phyloP scores from a whole-genome alignment of 257 asterid genomes.

The Eucommia ulmoides region DNA sequence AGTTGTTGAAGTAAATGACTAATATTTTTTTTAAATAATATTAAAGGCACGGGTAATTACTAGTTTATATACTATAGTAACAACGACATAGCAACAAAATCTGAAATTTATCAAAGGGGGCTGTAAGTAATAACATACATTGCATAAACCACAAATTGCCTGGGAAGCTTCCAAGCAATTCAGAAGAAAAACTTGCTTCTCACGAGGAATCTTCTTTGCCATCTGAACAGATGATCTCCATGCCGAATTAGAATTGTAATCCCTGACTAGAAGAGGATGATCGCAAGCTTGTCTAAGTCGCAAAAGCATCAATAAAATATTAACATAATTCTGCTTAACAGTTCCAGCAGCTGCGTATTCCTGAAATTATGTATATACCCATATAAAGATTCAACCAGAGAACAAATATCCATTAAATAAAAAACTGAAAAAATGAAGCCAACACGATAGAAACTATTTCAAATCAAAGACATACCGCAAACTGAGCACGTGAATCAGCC shows the following conservation, averaged over 20 bases:
- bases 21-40: no score
- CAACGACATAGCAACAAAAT: slow-evolving; percentile 3
- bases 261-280: slow-evolving; percentile 93
- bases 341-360: slow-evolving; percentile 98
- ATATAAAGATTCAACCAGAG: no score
- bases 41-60: no score
- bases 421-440: slow-evolving; percentile 7
- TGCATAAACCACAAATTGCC: slow-evolving; percentile 89
- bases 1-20: no score
- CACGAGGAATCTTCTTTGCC: slow-evolving; percentile 71
- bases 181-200: slow-evolving; percentile 50
- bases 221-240: slow-evolving; percentile 59
- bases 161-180: slow-evolving; percentile 75
- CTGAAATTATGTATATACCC: slow-evolving; percentile 44
- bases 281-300: slow-evolving; percentile 99
- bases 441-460: slow-evolving; percentile 7
- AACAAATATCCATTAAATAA: slow-evolving; percentile 9
- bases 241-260: slow-evolving; percentile 38
- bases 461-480: slow-evolving; percentile 56
- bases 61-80: no score
- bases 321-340: slow-evolving; percentile 84
- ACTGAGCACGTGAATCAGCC: slow-evolving; percentile 88
- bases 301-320: slow-evolving; percentile 87
- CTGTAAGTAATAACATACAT: slow-evolving; percentile 35
- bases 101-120: slow-evolving; percentile 1